Evolutionary conservation across 306 rosid genomes (phyloP).

Genomic region (Quercus glauca): DNA sequence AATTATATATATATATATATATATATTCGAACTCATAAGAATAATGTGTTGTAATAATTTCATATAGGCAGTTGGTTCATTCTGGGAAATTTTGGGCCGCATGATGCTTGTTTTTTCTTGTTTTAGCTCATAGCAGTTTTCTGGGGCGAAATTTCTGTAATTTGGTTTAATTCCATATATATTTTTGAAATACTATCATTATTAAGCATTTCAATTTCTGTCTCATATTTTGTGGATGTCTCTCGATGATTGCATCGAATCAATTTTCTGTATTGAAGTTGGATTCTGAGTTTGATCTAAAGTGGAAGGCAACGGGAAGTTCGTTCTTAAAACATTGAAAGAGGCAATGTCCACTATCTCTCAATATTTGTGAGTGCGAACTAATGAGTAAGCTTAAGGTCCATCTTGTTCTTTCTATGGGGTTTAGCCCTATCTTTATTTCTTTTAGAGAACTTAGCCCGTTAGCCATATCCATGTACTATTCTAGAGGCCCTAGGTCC

Average conservation of each 20-base stretch:
- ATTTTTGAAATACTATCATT: constrained; percentile 4
- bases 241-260: neutral
- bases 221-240: neutral
- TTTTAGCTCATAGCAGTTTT: neutral
- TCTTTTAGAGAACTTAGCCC: too few species aligned
- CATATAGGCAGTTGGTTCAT: constrained; percentile 2
- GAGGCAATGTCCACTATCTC: too few species aligned
- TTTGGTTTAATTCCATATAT: constrained; percentile 4
- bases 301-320: too few species aligned
- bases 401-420: too few species aligned
- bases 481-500: too few species aligned
- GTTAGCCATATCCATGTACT: too few species aligned
- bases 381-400: too few species aligned
- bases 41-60: constrained; percentile 15
- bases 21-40: constrained; percentile 9
- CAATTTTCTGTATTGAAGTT: too few species aligned
- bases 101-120: neutral
- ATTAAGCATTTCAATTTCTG: neutral
- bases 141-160: constrained; percentile 4
- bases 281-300: too few species aligned
- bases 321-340: too few species aligned
- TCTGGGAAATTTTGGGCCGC: neutral
- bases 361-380: too few species aligned
- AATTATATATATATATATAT: neutral
- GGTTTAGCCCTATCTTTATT: too few species aligned